A percentile compares a stretch with the other conserved stretches of the same genome.
Evolutionary conservation across 306 rosid species (phyloP).

Genomic region (Fragaria nilgerrensis): DNA sequence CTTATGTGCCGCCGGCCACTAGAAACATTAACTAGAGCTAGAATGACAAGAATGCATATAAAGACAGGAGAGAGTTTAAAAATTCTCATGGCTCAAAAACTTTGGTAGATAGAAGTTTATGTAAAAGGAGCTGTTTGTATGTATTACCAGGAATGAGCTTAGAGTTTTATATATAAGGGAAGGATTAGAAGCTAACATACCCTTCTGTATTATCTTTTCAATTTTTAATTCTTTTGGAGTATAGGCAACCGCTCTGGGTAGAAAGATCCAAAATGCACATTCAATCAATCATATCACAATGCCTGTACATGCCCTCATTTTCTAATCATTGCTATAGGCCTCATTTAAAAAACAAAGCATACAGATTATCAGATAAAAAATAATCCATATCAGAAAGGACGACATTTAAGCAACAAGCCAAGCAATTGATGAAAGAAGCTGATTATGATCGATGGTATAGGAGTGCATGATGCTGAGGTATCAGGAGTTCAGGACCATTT

Average conservation of each 20-base stretch:
- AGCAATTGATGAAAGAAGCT: background rate
- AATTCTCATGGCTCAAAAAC: constrained; percentile 39
- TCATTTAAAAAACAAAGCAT: background rate
- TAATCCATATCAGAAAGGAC: background rate
- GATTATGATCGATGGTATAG: background rate
- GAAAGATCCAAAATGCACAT: constrained; percentile 22
- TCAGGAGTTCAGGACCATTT: background rate
- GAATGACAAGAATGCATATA: constrained; percentile 28
- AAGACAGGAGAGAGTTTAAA: background rate
- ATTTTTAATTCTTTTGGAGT: background rate
- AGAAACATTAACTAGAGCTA: constrained; percentile 34
- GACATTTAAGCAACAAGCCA: background rate
- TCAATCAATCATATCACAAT: constrained; percentile 13
- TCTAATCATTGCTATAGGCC: constrained; percentile 19
- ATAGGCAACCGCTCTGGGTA: constrained; percentile 14
- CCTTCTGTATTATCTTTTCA: background rate
- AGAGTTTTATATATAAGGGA: constrained; percentile 2
- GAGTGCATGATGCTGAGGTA: constrained; percentile 2
- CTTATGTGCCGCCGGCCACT: constrained; percentile 37
- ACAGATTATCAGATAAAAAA: background rate
- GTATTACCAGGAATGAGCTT: background rate
- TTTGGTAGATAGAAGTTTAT: background rate
- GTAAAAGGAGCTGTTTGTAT: background rate
- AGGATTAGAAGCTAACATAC: background rate
- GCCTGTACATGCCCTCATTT: constrained; percentile 1